Conservation (phyloP, 2,329 filamentous ascomycete species). For the Arthrobotrys sinensis region DNA sequence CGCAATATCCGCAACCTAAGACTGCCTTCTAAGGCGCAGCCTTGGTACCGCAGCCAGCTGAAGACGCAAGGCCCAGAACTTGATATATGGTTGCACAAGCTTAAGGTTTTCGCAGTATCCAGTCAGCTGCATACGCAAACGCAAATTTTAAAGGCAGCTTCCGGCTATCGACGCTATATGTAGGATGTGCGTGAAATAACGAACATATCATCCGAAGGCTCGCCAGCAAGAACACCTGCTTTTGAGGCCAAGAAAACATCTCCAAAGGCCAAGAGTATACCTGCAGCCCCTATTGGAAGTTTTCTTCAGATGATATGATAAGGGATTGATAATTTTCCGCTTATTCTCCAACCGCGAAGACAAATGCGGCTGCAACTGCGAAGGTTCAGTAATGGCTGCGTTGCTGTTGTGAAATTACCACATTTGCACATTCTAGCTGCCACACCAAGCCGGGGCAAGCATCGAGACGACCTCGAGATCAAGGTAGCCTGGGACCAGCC, state of each 20-base stretch:
- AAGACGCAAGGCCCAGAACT: neutral
- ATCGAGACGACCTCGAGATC: slow-evolving; percentile 1
- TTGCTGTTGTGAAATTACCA: slow-evolving; percentile 20
- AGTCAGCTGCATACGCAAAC: slow-evolving; percentile 28
- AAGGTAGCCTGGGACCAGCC: neutral
- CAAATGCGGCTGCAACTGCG: slow-evolving; percentile 16
- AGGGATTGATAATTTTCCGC: slow-evolving; percentile 26
- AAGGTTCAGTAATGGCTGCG: slow-evolving; percentile 26
- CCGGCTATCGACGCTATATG: slow-evolving; percentile 2
- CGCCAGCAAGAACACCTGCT: neutral
- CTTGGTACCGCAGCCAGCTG: slow-evolving; percentile 1
- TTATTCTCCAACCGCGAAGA: slow-evolving; percentile 26
- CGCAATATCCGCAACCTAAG: neutral
- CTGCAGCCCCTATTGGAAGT: neutral
- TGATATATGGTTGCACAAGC: slow-evolving; percentile 11
- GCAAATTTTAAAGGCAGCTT: slow-evolving; percentile 20
- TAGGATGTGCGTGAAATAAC: slow-evolving; percentile 9
- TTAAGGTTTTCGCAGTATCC: slow-evolving; percentile 23
- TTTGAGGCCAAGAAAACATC: slow-evolving; percentile 4
- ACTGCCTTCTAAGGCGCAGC: slow-evolving; percentile 21
- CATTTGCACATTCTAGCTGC: neutral
- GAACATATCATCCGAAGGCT: slow-evolving; percentile 2
- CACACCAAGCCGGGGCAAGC: neutral
- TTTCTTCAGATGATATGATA: slow-evolving; percentile 20
- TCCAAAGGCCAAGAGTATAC: neutral